Base-by-base conservation (phyloP, 208 protist genomes). In the Trypanosoma mega region DNA sequence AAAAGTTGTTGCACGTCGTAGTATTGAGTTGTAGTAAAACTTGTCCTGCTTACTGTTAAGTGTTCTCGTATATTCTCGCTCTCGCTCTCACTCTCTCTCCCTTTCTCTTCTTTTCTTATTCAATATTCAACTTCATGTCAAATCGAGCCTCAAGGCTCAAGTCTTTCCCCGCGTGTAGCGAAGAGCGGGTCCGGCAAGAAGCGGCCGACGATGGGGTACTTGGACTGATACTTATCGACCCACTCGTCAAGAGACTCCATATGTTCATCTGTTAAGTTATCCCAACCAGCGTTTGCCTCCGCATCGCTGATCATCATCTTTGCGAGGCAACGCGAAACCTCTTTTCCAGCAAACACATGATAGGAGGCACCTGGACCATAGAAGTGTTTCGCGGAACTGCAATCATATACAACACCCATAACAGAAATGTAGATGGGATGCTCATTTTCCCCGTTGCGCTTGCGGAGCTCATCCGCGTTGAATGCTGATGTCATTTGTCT, bases 251-350 rank as follows among this genome's bases (percentile, higher is more conserved):
- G 67, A 12, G 74, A 76, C 43, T 86, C 59, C 60, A 79, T 54
- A 62, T 92, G 80, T 30, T 88, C 76, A 0, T 68, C 69, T 0
- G 67, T 44, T 6, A 96, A 72, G 39, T 90, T 89, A 23, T 67
- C 54, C 87, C 90, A 93, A 20, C 64, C 69, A 0, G 78, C 76
- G 52, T 93, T 91, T 4, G 89, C 81, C 69, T 95, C 89, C 23
- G 72, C 71, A 24, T 83, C 83, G 50, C 65, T 71, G 62, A 95
- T 79, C 33, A 83, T 62, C 85, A 93, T 91, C 72, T 95, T 95
- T 24, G 73, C 89, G 1, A 95, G 71, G 24, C 72, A 84, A 11
- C 89, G 85, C n/a, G 79, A 78, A 0, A 77, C 76, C 5, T 93
- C 85, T 47, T 87, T 82, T 12, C 89, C 89, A 12, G 85, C 83